A percentile compares a stretch with the other conserved stretches of the same genome.
These are phyloP conservation scores for Sarcodon sp. DNA, from an alignment of 768 basidiomycete genomes.

Conservation along the genomic window DNA sequence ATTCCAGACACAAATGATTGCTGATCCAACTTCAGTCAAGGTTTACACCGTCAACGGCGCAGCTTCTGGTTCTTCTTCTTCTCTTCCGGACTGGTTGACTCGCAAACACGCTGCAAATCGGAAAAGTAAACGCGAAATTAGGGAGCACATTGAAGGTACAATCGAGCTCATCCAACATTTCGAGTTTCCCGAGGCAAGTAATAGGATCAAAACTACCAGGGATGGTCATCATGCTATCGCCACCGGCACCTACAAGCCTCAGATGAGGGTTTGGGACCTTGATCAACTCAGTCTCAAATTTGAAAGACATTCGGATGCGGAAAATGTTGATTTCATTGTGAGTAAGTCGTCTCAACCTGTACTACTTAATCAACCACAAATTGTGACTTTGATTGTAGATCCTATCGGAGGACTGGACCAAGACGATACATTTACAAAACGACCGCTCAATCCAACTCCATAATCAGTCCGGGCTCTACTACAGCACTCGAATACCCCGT, in stretches of 20 bases:
- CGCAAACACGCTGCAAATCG: conserved; percentile 52
- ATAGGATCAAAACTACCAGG: conserved; percentile 77
- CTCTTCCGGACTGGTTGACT: conserved; percentile 91
- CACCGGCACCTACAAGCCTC: conserved; percentile 96
- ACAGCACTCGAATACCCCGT: conserved; percentile 86
- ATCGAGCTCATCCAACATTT: conserved; percentile 93
- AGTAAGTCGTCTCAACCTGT: conserved; percentile 31
- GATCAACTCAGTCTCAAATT: conserved; percentile 89
- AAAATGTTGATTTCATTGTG: conserved; percentile 97
- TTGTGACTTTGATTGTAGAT: conserved; percentile 34
- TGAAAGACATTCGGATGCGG: conserved; percentile 89
- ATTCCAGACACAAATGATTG: conserved; percentile 3
- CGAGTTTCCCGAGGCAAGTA: conserved; percentile 94
- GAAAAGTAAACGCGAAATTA: conserved; percentile 51
- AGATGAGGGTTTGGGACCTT: conserved; percentile 92
- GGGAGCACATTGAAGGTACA: conserved; percentile 71
- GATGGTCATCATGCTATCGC: conserved; percentile 91
- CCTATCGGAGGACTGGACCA: conserved; percentile 97
- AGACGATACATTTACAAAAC: conserved; percentile 91
- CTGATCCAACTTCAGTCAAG: conserved; percentile 40
- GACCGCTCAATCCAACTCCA: conserved; percentile 93
- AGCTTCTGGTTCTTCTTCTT: conserved; percentile 73
- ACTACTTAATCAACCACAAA: neutral
- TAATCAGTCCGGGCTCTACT: conserved; percentile 87
- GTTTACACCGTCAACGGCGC: conserved; percentile 97